Evolutionary conservation across 2,329 filamentous ascomycete genomes (phyloP).

Genomic region (Coniochaeta hoffmannii): DNA sequence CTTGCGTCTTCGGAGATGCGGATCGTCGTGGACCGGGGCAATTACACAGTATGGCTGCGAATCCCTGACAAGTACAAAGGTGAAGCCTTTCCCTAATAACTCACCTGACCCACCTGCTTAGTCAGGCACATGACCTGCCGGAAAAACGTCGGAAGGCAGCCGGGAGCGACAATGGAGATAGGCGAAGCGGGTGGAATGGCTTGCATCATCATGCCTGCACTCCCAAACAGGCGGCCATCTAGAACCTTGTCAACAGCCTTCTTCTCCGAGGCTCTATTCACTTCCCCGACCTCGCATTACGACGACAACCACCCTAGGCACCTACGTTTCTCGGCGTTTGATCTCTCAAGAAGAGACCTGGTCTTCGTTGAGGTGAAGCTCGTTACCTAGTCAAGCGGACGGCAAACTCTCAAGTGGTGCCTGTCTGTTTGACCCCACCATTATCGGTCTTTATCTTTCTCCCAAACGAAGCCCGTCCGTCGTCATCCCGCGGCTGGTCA

Average conservation of each 20-base stretch:
- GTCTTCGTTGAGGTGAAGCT: neutral
- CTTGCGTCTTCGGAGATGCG: too few relatives aligned
- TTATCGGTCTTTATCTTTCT: neutral
- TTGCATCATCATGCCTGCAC: slow-evolving; percentile 5
- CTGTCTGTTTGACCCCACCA: slow-evolving; percentile 2
- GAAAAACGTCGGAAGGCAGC: neutral
- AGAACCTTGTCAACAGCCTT: neutral
- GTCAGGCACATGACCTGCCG: slow-evolving; percentile 1
- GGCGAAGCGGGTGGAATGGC: slow-evolving; percentile 4
- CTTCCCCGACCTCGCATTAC: neutral
- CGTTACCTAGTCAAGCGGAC: neutral
- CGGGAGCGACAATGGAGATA: neutral
- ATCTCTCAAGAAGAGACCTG: neutral
- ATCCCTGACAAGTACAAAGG: too few relatives aligned
- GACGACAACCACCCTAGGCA: slow-evolving; percentile 1
- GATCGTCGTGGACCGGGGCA: too few relatives aligned
- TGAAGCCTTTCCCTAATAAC: too few relatives aligned
- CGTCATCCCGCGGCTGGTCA: slow-evolving; percentile 5
- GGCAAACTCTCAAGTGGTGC: neutral
- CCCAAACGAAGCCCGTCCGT: slow-evolving; percentile 2
- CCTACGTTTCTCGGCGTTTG: neutral
- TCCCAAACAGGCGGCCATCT: neutral
- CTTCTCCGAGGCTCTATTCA: neutral
- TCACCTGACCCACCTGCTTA: too few relatives aligned
- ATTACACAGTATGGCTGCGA: too few relatives aligned